A percentile compares a stretch with the other conserved stretches of the same genome.
These are phyloP conservation scores for Botryotinia globosa DNA, from an alignment of 2,329 filamentous ascomycete species.

Conservation along the genomic window DNA sequence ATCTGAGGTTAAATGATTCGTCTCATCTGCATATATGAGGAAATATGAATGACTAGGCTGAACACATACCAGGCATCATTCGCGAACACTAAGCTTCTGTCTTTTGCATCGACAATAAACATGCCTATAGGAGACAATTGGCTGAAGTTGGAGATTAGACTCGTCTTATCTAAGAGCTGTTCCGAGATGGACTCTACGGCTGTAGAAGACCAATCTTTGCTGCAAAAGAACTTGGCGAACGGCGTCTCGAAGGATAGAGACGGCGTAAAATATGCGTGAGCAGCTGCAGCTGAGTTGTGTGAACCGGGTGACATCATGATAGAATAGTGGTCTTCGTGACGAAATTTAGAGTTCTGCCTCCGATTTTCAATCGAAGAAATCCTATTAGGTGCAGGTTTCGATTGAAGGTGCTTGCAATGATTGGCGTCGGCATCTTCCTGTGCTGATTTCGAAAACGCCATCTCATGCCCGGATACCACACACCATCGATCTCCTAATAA, in stretches of 20 bases:
- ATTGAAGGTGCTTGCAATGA: neutral
- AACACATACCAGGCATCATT: slow-evolving; percentile 13
- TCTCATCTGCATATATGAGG: neutral
- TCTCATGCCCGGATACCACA: neutral
- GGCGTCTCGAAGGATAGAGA: neutral
- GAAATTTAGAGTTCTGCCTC: neutral
- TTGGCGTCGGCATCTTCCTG: neutral
- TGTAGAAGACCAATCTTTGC: slow-evolving; percentile 5
- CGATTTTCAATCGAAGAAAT: neutral
- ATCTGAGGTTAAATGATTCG: neutral
- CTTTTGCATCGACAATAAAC: neutral
- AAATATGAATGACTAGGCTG: too few species aligned
- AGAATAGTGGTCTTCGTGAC: neutral
- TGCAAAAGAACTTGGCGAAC: neutral
- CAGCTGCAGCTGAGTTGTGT: neutral
- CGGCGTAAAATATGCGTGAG: neutral
- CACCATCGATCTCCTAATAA: neutral
- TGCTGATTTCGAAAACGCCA: neutral
- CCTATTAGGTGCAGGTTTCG: neutral
- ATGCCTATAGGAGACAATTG: slow-evolving; percentile 11
- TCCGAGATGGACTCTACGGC: neutral
- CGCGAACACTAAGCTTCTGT: slow-evolving; percentile 1
- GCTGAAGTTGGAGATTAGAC: neutral
- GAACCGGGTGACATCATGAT: neutral
- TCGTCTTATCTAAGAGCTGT: neutral